Base-by-base conservation (phyloP, 1,139 yeast genomes). In the Diutina neorugosa region DNA sequence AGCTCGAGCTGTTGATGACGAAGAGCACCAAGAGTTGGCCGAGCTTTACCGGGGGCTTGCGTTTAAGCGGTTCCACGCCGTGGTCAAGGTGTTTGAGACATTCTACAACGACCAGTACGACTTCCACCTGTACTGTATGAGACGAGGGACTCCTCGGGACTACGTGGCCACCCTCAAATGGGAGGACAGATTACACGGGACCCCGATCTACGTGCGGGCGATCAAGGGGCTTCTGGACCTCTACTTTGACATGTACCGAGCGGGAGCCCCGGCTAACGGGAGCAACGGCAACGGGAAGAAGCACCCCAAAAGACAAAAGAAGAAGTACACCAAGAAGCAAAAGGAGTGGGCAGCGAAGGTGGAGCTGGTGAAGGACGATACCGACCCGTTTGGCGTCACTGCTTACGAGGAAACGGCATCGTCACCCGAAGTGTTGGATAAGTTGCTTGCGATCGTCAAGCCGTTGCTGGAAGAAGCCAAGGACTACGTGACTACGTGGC, bases 101-200 rank as follows among this genome's bases (percentile, higher is more conserved):
- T 89, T 84, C 68, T 79, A 73, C 64, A 81, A 80, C 57, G 98
- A 94, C 63, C 97, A 93, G 69, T 79, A 86, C 60, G 99, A 93
- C 65, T 93, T 93, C 82, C 98, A 93, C 66, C 84, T 86, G 50
- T 93, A 89, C 67, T 86, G 96, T 65, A 80, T 88, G 75, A 81
- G 97, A 69, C 82, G 86, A 61, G 98, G 98, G 16, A 88, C 98
- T 4, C 84, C 94, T 27, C 77, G 96, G 57, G 84, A 93, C 23
- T 93, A 93, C 63, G 61, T 87, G 43, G 83, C 81, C 27, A 80
- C 87, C 74, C 61, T 91, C 53, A 68, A 73, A 52, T 93, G 98
- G 98, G 96, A 84, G 57, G 94, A 90, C 63, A 65, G 70, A 21
- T 66, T 93, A 48, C 89, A 77, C 63, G 67, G 81, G 3, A 81